Base-by-base conservation (phyloP, 2,329 filamentous ascomycete species). In the Knufia petricola region DNA sequence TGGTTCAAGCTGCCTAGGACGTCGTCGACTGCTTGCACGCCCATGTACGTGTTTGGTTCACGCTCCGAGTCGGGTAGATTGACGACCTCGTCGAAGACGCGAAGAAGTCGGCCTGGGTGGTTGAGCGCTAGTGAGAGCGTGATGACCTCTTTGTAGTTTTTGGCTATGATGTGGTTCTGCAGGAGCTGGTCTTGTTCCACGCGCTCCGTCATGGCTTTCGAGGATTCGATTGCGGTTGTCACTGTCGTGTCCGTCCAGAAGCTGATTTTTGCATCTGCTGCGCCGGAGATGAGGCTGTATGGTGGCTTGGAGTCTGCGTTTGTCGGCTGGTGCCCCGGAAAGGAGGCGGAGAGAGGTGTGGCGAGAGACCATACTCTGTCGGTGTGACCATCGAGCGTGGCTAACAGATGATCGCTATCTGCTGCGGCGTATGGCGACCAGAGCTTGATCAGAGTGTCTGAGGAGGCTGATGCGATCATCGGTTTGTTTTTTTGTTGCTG, bases 221-320 rank as follows among this genome's bases (percentile, higher is more conserved):
- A 83, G 1, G 85, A 79, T 2, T 83, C 82, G 13, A 80, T 79
- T 52, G 87, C 82, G 0, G 90, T 95, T 50, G 85, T 75, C 3
- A 80, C 78, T 0, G 88, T 94, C 1, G 88, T 95, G 62, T 98
- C 92, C 59, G 81, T 82, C 92, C 92, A 98, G 69, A 96, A 95
- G 1, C 87, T 94, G 31, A 98, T 79, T 1, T 87, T 89, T 28
- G 88, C 89, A 66, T 98, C 92, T 46, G 85, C 90, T 50, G 87
- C 89, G 30, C 89, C 92, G 4, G 92, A 96, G 30, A 94, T 83
- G 46, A 98, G 78, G 43, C 81, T 81, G 59, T 89, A 74, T 2
- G 69, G 70, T n/a, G 61, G 55, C 9, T 8, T 23, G 24, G 44
- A 3, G n/a, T 46, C 55, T 60, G 58, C n/a, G 8, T 19, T 31